phyloP scores from a whole-genome alignment of 306 rosid species.

The Vigna trinervia region DNA sequence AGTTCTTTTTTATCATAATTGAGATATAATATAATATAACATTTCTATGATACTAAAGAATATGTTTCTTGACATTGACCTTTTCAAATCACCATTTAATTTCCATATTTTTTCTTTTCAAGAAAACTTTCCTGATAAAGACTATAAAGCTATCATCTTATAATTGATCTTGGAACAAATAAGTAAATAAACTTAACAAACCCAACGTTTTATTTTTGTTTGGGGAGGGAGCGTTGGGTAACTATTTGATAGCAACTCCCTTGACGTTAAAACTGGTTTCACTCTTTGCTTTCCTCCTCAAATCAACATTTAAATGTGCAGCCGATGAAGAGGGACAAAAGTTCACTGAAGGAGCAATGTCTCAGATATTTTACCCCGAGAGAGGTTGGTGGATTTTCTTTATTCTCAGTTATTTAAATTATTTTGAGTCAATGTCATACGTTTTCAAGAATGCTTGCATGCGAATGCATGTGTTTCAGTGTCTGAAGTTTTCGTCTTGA shows the following conservation, averaged over 20 bases:
- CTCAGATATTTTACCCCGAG: slow-evolving; percentile 89
- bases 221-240: not conserved
- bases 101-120: slow-evolving; percentile 3
- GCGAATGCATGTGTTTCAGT: not conserved
- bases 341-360: slow-evolving; percentile 71
- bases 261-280: not conserved
- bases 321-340: slow-evolving; percentile 75
- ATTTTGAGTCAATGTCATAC: not conserved
- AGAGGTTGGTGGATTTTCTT: slow-evolving; percentile 66
- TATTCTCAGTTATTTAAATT: slow-evolving; percentile 33
- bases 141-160: not conserved
- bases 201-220: not conserved
- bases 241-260: not conserved
- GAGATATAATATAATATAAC: not conserved
- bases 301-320: slow-evolving; percentile 52
- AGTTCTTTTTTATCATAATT: slow-evolving; percentile 4
- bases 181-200: slow-evolving; percentile 6
- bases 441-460: slow-evolving; percentile 20
- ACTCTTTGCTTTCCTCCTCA: slow-evolving; percentile 18
- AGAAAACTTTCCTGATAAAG: not conserved
- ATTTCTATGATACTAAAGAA: slow-evolving; percentile 9
- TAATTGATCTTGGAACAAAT: not conserved
- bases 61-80: slow-evolving; percentile 20
- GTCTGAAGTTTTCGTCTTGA: slow-evolving; percentile 24
- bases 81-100: slow-evolving; percentile 1